phyloP scores from a whole-genome alignment of 441 rosid genomes.

The Metrosideros polymorpha region DNA sequence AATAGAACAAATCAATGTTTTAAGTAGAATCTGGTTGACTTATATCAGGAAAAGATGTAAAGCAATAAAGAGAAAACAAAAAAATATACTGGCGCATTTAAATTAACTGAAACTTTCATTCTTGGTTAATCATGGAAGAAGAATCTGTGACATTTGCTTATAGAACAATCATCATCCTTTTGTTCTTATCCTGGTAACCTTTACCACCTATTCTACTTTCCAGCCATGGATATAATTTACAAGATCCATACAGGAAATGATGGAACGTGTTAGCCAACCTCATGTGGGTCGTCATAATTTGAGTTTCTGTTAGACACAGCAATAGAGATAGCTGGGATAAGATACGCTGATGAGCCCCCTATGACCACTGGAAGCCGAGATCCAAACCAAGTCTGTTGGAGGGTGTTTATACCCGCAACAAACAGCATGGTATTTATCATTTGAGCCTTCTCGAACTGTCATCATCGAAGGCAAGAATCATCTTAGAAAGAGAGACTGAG shows the following conservation, averaged over 20 bases:
- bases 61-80: not conserved
- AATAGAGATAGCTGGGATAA: constrained; percentile 60
- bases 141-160: not conserved
- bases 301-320: constrained; percentile 34
- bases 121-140: not conserved
- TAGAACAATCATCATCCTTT: not conserved
- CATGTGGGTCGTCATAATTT: constrained; percentile 26
- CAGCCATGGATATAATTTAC: not conserved
- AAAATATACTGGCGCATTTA: not conserved
- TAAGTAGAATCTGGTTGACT: not conserved
- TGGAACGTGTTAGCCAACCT: constrained; percentile 25
- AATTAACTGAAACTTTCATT: not conserved
- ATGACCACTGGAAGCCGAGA: constrained; percentile 72
- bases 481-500: not conserved
- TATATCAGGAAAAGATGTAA: not conserved
- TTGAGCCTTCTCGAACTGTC: constrained; percentile 69
- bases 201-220: not conserved
- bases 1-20: not conserved
- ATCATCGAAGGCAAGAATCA: not conserved
- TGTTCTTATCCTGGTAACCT: not conserved
- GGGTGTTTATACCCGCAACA: constrained; percentile 67
- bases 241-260: not conserved
- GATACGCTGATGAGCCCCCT: constrained; percentile 62
- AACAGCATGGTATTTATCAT: constrained; percentile 60
- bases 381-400: constrained; percentile 58